Base-by-base conservation (phyloP, 208 protist genomes). In the Trypanosoma avium region DNA sequence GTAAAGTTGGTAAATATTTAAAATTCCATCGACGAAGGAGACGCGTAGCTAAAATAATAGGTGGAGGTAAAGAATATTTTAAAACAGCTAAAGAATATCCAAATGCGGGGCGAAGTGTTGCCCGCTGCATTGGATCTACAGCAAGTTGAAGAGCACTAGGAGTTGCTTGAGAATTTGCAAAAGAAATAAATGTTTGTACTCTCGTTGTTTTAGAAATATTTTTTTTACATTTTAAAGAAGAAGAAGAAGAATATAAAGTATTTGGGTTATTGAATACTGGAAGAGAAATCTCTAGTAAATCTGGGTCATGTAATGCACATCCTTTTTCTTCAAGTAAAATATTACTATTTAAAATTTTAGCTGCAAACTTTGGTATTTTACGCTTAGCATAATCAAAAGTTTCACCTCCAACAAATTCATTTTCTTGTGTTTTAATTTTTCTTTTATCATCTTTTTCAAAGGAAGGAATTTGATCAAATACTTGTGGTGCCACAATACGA, bases 241-340 rank as follows among this genome's bases (percentile, higher is more conserved):
- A 13, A 13, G 5, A 13, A 5, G 5, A 21, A 8, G 4, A 8
- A 49, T 17, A 9, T 4, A 19, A 19, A 49, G 9, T 27, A 5
- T 9, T 57, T 42, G 29, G 22, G 4, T 32, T 33, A 12, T 59
- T 29, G 2, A 75, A 48, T 2, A 72, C 77, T 8, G 72, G 72
- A 12, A 83, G n/a, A n/a, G 61, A 40, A n/a, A 93, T 54, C 59
- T 93, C 79, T 62, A 90, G 10, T 24, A 90, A 22, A 32, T 85
- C 81, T 2, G 57, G 70, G 2, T 58, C 60, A 24, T 74, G 48
- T 21, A 79, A 19, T 17, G 32, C 53, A 46, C 77, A 83, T 0
- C 73, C 71, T 35, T 77, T 77, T 62, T 72, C 64, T 40, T 33
- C 32, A 19, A 67, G 19, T 22, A 61, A 49, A n/a, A 58, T 22